Conservation (phyloP, 768 basidiomycete species). For the Cystofilobasidium macerans region DNA sequence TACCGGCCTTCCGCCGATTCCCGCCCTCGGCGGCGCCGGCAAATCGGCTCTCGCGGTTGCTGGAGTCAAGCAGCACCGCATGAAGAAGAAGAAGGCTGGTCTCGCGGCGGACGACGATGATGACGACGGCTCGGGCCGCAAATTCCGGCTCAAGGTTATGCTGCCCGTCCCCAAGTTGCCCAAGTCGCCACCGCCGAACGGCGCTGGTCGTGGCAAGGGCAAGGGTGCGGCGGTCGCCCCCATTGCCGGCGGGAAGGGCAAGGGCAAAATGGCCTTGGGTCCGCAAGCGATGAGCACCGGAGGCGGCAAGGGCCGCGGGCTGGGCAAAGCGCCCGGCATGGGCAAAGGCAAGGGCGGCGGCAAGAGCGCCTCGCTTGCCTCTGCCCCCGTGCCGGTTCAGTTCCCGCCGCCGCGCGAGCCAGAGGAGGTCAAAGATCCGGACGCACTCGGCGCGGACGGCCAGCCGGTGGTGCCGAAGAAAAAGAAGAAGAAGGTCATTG, state of each 20-base stretch:
- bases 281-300: too few relatives aligned
- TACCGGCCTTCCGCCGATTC: too few relatives aligned
- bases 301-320: too few relatives aligned
- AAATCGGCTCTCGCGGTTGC: too few relatives aligned
- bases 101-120: background rate
- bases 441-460: background rate
- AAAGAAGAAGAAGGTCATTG: background rate
- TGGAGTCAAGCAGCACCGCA: too few relatives aligned
- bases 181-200: background rate
- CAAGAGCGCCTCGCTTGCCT: background rate
- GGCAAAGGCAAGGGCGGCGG: background rate
- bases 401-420: background rate
- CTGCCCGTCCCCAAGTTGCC: constrained; percentile 4
- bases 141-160: constrained; percentile 2
- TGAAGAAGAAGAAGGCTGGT: background rate
- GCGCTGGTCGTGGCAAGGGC: background rate
- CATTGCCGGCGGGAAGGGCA: background rate
- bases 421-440: background rate
- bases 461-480: background rate
- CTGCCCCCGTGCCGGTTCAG: background rate
- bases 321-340: too few relatives aligned
- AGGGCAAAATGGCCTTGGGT: background rate
- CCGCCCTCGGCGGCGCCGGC: too few relatives aligned
- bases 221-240: background rate
- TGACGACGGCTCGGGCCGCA: background rate